These are phyloP conservation scores for Pezicula neosporulosa DNA, from an alignment of 2,329 filamentous ascomycete genomes.

Conservation along the genomic window DNA sequence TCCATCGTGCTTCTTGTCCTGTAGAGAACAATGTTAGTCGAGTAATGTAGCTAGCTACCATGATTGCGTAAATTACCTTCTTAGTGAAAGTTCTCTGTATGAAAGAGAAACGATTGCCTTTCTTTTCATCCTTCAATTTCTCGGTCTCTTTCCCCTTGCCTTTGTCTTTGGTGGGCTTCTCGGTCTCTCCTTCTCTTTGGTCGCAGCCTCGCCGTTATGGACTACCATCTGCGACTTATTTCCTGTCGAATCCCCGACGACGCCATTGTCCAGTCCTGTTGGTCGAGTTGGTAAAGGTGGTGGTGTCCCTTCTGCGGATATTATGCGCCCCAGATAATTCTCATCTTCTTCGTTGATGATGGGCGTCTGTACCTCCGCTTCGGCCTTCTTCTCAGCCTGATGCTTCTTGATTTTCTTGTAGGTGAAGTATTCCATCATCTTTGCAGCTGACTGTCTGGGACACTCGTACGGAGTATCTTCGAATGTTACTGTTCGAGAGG, in stretches of 20 bases:
- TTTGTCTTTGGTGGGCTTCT: constrained; percentile 26
- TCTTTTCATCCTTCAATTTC: constrained; percentile 28
- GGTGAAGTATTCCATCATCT: constrained; percentile 61
- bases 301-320: constrained; percentile 42
- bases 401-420: constrained; percentile 62
- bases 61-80: constrained; percentile 11
- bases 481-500: not conserved
- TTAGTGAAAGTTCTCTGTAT: constrained; percentile 24
- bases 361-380: constrained; percentile 25
- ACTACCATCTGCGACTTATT: constrained; percentile 33
- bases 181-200: constrained; percentile 26
- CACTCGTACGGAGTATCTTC: not conserved
- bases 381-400: constrained; percentile 43
- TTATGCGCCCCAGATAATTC: constrained; percentile 52
- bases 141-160: constrained; percentile 29
- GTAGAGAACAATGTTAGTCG: constrained; percentile 27
- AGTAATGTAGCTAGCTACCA: constrained; percentile 32
- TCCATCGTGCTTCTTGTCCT: constrained; percentile 33
- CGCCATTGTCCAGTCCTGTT: constrained; percentile 6
- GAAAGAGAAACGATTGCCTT: constrained; percentile 37
- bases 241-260: constrained; percentile 19
- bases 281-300: constrained; percentile 47
- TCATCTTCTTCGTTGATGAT: constrained; percentile 56
- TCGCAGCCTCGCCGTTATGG: constrained; percentile 34
- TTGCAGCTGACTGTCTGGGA: constrained; percentile 8